Evolutionary conservation across 305 asterid species (phyloP), one percentile per base, ranked within the genome.

Genomic region (Rubia occidens): DNA sequence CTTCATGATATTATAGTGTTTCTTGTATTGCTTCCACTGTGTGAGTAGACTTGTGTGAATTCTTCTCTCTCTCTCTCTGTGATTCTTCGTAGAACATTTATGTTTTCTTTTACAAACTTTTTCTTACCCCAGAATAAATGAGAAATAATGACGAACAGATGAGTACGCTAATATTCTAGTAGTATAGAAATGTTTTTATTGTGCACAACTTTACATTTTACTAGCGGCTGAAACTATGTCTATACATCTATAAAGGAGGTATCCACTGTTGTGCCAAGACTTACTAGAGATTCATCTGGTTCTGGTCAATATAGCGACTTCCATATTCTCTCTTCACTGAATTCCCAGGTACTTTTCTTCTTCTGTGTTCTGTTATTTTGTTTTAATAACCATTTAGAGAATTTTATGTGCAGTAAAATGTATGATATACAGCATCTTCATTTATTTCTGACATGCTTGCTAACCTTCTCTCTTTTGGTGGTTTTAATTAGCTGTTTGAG

Each of bases 261-360:
- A 69, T 87, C 98, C 14, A 74, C 86, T 62, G 85, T 87, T 77
- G 95, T 84, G 70, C 91, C 95, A 39, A 90, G 86, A 86, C 87
- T 87, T 74, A 84, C 91, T 61, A 88, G 95, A 79, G 97, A 93
- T 79, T 85, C 92, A 72, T 87, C 98, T 78, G 97, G 95, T 71
- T 87, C 98, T 75, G 97, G 97, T 71, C 97, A 88, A 67, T 86
- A 88, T 71, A 90, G 97, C 81, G 98, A 93, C 85, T 93, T 93
- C 79, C 89, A 83, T 84, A 82, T 93, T 78, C 92, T 93, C 70
- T 90, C 98, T 73, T 93, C 97, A 39, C 82, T 93, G 70, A 90
- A 90, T 73, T 90, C 96, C 65, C 97, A 93, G 97, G 98, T 87
- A 72, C 20, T 72, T 74, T 37, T 69, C 63, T 51, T 29, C 40